Base-by-base conservation (phyloP, 2,329 filamentous ascomycete genomes). In the Alternaria dauci region DNA sequence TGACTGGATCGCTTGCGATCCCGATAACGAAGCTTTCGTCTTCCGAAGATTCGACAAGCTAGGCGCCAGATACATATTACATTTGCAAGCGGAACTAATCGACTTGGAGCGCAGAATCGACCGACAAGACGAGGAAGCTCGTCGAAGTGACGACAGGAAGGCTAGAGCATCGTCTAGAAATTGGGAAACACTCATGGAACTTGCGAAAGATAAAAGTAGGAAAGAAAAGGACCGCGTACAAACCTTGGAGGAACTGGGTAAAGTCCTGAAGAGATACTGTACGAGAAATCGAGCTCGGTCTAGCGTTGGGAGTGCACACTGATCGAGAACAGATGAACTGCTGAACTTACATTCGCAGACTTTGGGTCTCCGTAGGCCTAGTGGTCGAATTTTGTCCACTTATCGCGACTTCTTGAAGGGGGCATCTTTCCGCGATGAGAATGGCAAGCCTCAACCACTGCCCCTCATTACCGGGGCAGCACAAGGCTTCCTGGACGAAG, bases 21-120 rank as follows among this genome's bases (percentile, higher is more conserved):
- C 56, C n/a, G 66, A 71, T 47, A 43, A 63, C 34, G 62, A 69
- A n/a, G 3, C 55, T 47, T 48, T 65, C 20, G 61, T 74, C 1
- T 72, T 69, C 38, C 61, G 63, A 23, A 64, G 61, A 34, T 74
- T 71, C 44, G 52, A 63, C 8, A 32, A 41, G 2, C 38, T 73
- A 1, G 60, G 43, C 12, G 60, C 71, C 3, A 48, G 68, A 1
- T 68, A 65, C 18, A 41, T 67, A 16, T 38, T 38, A 16, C 20
- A 32, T 16, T 18, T 50, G 20, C 47, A 50, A 25, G 18, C 16
- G 18, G 25, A 28, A 36, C 6, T 38, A 4, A 38, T 18, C 16
- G 7, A 18, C 7, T 8, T 38, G 5, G 36, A 38, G 16, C 16
- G 16, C n/a, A 18, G 18, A 8, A 18, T 38, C 16, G 36, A 38